Conservation (phyloP, 2,329 filamentous ascomycete species). For the Grosmannia clavigera region DNA sequence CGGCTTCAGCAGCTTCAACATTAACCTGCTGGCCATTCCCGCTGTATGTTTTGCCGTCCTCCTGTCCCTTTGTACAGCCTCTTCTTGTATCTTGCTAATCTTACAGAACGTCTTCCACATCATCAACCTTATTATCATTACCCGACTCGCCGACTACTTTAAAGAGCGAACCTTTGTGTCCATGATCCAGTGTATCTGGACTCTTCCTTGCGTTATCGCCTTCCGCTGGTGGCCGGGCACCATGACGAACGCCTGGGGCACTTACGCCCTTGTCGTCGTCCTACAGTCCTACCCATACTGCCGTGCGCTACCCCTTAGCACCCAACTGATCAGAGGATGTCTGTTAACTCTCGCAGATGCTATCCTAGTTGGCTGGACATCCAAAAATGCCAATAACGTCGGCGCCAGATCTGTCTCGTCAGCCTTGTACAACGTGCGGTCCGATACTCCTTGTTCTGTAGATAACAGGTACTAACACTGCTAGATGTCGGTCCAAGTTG, state of each 20-base stretch:
- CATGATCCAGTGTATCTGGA: constrained; percentile 37
- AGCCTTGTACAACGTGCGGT: constrained; percentile 8
- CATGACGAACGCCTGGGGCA: constrained; percentile 26
- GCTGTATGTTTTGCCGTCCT: constrained; percentile 20
- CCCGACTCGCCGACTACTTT: constrained; percentile 32
- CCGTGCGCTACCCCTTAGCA: constrained; percentile 28
- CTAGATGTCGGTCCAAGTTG: constrained; percentile 24
- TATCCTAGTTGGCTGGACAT: constrained; percentile 46
- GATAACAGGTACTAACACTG: neutral
- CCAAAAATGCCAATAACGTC: constrained; percentile 34
- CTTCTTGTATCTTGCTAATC: neutral
- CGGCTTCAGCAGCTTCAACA: constrained; percentile 46
- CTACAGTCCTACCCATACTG: constrained; percentile 42
- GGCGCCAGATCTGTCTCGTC: constrained; percentile 7
- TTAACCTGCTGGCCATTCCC: constrained; percentile 47
- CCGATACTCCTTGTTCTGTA: neutral
- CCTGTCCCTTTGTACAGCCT: neutral
- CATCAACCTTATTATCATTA: constrained; percentile 33
- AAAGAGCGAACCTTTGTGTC: constrained; percentile 35
- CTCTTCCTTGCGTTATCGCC: constrained; percentile 39
- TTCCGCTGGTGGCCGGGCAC: constrained; percentile 32
- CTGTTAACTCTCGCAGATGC: constrained; percentile 26
- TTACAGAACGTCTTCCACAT: constrained; percentile 35
- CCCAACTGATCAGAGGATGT: constrained; percentile 19
- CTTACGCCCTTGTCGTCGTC: constrained; percentile 35